Evolutionary conservation across 805 yeast genomes (phyloP).

Genomic region (Candida chilensis): DNA sequence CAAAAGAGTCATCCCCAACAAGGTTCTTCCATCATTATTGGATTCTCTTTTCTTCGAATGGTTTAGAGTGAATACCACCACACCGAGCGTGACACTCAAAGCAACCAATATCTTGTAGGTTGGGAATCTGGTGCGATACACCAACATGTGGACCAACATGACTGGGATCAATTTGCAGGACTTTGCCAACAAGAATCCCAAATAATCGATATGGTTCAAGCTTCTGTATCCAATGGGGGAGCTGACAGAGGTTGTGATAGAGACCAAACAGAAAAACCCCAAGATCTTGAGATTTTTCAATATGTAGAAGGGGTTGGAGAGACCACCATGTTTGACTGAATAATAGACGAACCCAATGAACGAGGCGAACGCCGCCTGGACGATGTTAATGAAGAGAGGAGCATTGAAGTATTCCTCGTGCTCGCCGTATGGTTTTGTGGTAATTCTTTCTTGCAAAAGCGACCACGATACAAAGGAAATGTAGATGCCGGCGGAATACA

Average conservation of each 20-base stretch:
- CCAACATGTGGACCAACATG: slow-evolving; percentile 68
- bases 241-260: slow-evolving; percentile 70
- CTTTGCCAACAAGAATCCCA: slow-evolving; percentile 80
- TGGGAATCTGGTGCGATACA: slow-evolving; percentile 70
- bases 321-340: slow-evolving; percentile 14
- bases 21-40: slow-evolving; percentile 29
- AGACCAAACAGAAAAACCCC: slow-evolving; percentile 38
- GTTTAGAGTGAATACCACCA: slow-evolving; percentile 62
- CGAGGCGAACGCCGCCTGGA: slow-evolving; percentile 70
- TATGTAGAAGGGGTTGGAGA: slow-evolving; percentile 18
- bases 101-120: slow-evolving; percentile 74
- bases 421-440: slow-evolving; percentile 63
- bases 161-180: slow-evolving; percentile 93
- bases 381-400: slow-evolving; percentile 67
- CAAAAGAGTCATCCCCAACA: slow-evolving; percentile 55
- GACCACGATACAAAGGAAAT: slow-evolving; percentile 89
- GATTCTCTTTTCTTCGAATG: slow-evolving; percentile 16
- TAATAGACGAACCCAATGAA: slow-evolving; percentile 59
- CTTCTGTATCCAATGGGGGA: slow-evolving; percentile 79
- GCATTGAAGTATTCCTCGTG: slow-evolving; percentile 52
- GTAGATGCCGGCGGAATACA: slow-evolving; percentile 78
- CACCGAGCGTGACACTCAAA: slow-evolving; percentile 71
- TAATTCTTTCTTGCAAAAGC: slow-evolving; percentile 79
- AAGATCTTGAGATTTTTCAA: slow-evolving; percentile 19
- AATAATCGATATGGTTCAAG: slow-evolving; percentile 73